Evolutionary conservation across 345 rosid genomes (phyloP), one percentile per base, ranked within the genome.

Genomic region (Mangifera indica): DNA sequence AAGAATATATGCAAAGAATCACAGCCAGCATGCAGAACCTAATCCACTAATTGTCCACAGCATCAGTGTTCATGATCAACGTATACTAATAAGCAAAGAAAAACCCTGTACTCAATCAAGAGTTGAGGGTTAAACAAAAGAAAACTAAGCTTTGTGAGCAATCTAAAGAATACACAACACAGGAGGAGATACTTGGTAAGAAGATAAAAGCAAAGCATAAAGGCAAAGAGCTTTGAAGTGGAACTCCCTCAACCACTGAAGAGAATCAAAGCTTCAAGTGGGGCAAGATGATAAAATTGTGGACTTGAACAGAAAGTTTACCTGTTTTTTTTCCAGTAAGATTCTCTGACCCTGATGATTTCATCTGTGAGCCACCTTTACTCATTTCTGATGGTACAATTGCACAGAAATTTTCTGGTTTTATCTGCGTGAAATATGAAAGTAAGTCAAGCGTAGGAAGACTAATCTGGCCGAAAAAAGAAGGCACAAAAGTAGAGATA

Each of bases 1-100:
- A n/a, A 76, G 83, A 76, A 81, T 73, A 72, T 78, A 80, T 83
- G 62, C 85, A 54, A 67, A 77, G 81, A 61, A 68, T 20, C 73
- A 70, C 70, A 67, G 18, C 48, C 10, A n/a, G 57, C 37, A 34
- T 2, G 37, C 5, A 11, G 51, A 74, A 53, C 49, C 34, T 63
- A 44, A 78, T 69, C 67, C 37, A 65, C 37, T 15, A 51, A 56
- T 70, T 60, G 63, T 14, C 66, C 71, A 58, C 60, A 63, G 60
- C 51, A 52, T 60, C 75, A 62, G 48, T n/a, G 37, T 58, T 68
- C 73, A 77, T 32, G 20, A 53, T 69, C 73, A 57, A 62, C 25
- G n/a, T n/a, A 42, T 69, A 73, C 69, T 57, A 9, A 21, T 22
- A 32, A 70, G 61, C 42, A 67, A 7, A 71, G 29, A 14, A 45